phyloP scores from a whole-genome alignment of 169 alveolate species.

The Theileria equi region DNA sequence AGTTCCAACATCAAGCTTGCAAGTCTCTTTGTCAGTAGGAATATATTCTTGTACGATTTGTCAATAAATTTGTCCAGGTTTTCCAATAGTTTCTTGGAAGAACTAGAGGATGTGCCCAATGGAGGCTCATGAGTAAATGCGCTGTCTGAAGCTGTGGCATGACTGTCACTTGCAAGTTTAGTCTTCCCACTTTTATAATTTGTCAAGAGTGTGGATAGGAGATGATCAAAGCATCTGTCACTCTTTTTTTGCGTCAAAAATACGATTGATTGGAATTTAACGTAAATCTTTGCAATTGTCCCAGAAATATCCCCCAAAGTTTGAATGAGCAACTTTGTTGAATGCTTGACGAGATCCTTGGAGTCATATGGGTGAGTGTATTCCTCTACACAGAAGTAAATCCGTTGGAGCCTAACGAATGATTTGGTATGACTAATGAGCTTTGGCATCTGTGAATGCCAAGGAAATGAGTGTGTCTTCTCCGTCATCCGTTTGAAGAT shows the following conservation, averaged over 20 bases:
- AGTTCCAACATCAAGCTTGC: neutral
- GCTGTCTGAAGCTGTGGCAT: neutral
- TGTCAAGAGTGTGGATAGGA: neutral
- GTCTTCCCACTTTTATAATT: neutral
- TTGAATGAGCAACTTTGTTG: neutral
- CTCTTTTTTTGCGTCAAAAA: too few species aligned
- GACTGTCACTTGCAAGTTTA: neutral
- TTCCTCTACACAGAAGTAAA: conserved; percentile 53
- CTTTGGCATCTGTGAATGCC: neutral
- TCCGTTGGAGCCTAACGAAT: conserved; percentile 14
- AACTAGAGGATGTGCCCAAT: too few species aligned
- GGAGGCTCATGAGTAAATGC: neutral
- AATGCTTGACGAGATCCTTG: too few species aligned
- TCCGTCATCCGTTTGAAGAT: neutral
- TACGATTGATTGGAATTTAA: neutral
- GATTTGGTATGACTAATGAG: neutral
- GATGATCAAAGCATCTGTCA: too few species aligned
- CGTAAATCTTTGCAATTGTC: conserved; percentile 3
- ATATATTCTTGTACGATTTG: neutral
- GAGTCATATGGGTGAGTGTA: conserved; percentile 26
- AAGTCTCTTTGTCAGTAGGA: neutral
- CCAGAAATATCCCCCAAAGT: conserved; percentile 7
- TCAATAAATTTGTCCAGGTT: neutral
- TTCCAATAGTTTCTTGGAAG: too few species aligned
- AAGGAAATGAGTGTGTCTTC: neutral